Percentiles rank a stretch among this genome's conserved stretches.
Conservation (phyloP, 2,329 filamentous ascomycete genomes). For the Cercospora zeina region DNA sequence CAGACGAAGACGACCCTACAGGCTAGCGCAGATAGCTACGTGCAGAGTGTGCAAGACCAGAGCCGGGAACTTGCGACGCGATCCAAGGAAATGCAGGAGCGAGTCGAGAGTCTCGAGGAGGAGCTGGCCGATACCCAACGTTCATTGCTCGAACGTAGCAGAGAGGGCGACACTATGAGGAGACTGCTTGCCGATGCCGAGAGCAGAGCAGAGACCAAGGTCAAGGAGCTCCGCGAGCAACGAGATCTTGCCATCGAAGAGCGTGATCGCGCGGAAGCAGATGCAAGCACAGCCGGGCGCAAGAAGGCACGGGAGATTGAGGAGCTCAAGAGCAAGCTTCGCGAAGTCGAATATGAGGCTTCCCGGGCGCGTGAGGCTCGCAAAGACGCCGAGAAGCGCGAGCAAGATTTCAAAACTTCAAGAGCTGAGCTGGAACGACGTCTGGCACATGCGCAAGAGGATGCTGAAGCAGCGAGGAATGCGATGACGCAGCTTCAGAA, state of each 20-base stretch:
- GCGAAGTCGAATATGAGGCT: slow-evolving; percentile 77
- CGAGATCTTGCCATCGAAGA: slow-evolving; percentile 93
- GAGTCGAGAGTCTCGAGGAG: slow-evolving; percentile 85
- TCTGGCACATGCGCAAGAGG: slow-evolving; percentile 67
- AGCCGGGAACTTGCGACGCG: slow-evolving; percentile 83
- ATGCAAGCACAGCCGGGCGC: slow-evolving; percentile 74
- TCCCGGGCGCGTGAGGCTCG: slow-evolving; percentile 71
- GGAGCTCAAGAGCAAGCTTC: slow-evolving; percentile 74
- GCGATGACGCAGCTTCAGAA: slow-evolving; percentile 77
- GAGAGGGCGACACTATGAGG: slow-evolving; percentile 94
- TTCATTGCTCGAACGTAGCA: slow-evolving; percentile 79
- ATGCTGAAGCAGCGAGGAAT: slow-evolving; percentile 71
- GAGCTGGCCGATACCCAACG: slow-evolving; percentile 86
- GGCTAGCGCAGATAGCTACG: slow-evolving; percentile 76
- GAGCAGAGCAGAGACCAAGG: slow-evolving; percentile 73
- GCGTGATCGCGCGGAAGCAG: slow-evolving; percentile 87
- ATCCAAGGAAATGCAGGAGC: slow-evolving; percentile 81
- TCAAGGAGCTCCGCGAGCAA: slow-evolving; percentile 83
- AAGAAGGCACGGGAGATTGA: slow-evolving; percentile 80
- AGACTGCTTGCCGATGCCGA: slow-evolving; percentile 84
- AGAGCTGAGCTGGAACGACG: slow-evolving; percentile 74
- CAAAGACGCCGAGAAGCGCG: slow-evolving; percentile 71
- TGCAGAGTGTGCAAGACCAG: slow-evolving; percentile 92
- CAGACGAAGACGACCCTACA: slow-evolving; percentile 85
- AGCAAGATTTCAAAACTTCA: slow-evolving; percentile 71